Evolutionary conservation across 441 rosid species (phyloP), one percentile per base, ranked within the genome.

Genomic region (Pelargonium citronellum): DNA sequence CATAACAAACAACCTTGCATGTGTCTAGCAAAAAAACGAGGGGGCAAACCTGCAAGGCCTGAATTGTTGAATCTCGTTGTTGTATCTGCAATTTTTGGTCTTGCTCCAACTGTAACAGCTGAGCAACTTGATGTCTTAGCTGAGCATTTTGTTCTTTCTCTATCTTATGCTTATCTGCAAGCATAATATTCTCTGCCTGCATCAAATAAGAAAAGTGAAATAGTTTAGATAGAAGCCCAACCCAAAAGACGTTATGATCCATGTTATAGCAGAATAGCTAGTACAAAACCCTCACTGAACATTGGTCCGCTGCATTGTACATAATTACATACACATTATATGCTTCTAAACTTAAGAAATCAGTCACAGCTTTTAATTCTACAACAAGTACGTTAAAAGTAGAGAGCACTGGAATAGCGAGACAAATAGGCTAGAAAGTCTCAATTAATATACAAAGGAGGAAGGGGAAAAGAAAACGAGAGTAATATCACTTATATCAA

Each of bases 131-230:
- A 85, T 81, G 81, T 77, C 84, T 82, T 64, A 95, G 89, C 81
- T 91, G 97, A 49, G 87, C 81, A 79, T 88, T 95, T 75, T 95
- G 95, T 75, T 92, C 98, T 82, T 81, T 89, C 83, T 95, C 99
- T 69, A 79, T 74, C 79, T 81, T 87, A 80, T 87, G 87, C 76
- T 91, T 91, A 77, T 92, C 99, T 27, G 79, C 74, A 60, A 95
- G 96, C 86, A 88, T 82, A 69, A 83, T 64, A 78, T 92, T 92
- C 84, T 92, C 98, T 71, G 96, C 81, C 99, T 95, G 96, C 85
- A 83, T 67, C 39, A 73, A 69, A 70, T 24, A 70, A 53, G 46
- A 73, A 34, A 8, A 24, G 43, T 34, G 63, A 64, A 77, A 67
- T 37, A 71, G 68, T 49, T 77, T 67, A 75, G 73, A 10, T 22